Evolutionary conservation across 148 eudicot genomes (phyloP), one percentile per base, ranked within the genome.

Genomic region (Mesembryanthemum crystallinum): DNA sequence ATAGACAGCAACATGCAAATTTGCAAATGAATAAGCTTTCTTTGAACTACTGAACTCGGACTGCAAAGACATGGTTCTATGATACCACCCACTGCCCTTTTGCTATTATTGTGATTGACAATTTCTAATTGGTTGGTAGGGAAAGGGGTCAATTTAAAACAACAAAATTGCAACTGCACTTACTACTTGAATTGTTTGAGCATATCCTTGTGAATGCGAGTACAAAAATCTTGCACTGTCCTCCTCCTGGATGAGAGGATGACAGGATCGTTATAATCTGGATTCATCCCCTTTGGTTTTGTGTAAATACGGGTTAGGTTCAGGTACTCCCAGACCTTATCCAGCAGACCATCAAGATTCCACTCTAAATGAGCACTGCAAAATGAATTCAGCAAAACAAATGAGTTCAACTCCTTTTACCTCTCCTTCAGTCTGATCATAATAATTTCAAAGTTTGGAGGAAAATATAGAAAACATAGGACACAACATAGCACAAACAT

Each of bases 261-360:
- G 39, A 95, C 99, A 33, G 99, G 99, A 64, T 95, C 99, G 59
- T 87, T 92, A 59, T 95, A 95, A 81, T 95, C 99, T 69, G 99
- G 97, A 90, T 95, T 95, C 97, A 92, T 85, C 52, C 99, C 99
- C 87, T 95, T 95, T 23, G 99, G 99, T 83, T 95, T 95, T 58
- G 99, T 95, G 86, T 95, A 95, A 76, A 95, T 92, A 73, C 97
- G 96, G 78, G 99, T 95, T 67, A 95, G 87, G 84, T 81, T 74
- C 61, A 95, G 96, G 87, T 95, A 95, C 63, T 95, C 97, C 99
- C 97, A 95, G 60, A 95, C 78, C 88, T 82, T 95, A 43, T 95
- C 99, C 80, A 95, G 88, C 82, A 95, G 83, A 73, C 99, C 99
- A 81, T 95, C 99, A 82, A 95, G 97, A 75, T 95, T 95, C 99